Evolutionary conservation across 305 asterid species (phyloP).

Genomic region (Fraxinus angustifolia): DNA sequence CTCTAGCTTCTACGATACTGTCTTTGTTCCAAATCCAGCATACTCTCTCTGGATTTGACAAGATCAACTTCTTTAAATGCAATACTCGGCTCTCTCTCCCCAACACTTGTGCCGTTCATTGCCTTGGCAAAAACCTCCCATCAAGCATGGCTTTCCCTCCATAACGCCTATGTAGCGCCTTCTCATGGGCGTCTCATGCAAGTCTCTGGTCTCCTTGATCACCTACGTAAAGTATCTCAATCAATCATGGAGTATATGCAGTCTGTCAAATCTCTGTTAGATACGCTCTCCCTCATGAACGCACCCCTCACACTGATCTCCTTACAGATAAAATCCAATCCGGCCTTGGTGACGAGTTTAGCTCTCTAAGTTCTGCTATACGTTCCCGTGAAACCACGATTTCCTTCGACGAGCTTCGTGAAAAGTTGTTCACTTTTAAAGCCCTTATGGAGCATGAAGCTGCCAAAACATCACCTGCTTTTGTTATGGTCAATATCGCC

Average conservation of each 20-base stretch:
- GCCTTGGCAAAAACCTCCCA: background rate
- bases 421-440: no score
- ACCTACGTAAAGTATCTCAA: background rate
- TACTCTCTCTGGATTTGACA: background rate
- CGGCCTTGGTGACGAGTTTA: no score
- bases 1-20: no score
- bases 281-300: background rate
- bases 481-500: no score
- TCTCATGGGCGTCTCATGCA: background rate
- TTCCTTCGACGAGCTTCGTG: no score
- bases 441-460: no score
- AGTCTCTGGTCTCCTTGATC: background rate
- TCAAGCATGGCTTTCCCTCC: background rate
- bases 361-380: no score
- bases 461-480: no score
- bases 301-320: no score
- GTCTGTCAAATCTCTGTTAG: background rate
- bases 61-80: background rate
- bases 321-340: no score
- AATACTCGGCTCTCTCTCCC: background rate
- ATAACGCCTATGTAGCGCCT: background rate
- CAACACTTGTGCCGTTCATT: background rate
- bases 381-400: no score
- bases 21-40: background rate
- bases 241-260: background rate